These are phyloP conservation scores for Anthoceros angustus DNA, from an alignment of 225 moss, liverwort and hornwort genomes.

Conservation along the genomic window DNA sequence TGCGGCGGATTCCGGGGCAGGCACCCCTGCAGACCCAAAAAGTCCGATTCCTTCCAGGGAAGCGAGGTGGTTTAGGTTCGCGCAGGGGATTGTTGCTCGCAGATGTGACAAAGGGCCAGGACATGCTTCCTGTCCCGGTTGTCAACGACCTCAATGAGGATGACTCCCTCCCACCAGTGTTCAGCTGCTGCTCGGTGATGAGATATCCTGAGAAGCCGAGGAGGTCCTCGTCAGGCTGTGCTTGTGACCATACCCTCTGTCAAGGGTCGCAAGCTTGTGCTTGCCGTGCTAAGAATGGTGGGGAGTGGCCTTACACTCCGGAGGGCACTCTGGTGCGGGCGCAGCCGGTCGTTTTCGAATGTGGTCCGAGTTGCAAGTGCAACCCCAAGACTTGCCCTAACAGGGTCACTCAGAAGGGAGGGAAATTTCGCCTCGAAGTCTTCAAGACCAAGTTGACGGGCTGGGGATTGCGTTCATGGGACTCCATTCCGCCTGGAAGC, in stretches of 20 bases:
- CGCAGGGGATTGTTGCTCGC: conserved; percentile 6
- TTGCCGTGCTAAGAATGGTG: conserved; percentile 30
- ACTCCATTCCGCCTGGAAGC: conserved; percentile 62
- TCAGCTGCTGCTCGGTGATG: conserved; percentile 15
- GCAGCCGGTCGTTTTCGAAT: conserved; percentile 54
- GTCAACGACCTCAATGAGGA: neutral
- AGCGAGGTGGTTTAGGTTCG: conserved; percentile 18
- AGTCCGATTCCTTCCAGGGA: conserved; percentile 16
- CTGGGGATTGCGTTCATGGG: conserved; percentile 76
- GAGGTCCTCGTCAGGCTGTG: conserved; percentile 12
- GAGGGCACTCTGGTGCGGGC: conserved; percentile 53
- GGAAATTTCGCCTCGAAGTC: conserved; percentile 54
- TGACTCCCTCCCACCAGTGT: neutral
- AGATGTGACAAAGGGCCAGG: neutral
- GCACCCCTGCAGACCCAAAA: neutral
- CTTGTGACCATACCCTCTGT: conserved; percentile 31
- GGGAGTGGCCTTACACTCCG: conserved; percentile 44
- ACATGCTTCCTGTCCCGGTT: neutral
- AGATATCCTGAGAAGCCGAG: conserved; percentile 18
- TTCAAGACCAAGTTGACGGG: conserved; percentile 68
- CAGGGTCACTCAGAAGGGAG: conserved; percentile 55
- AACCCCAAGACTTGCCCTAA: conserved; percentile 29
- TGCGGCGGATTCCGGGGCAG: conserved; percentile 32
- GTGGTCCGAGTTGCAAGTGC: conserved; percentile 46
- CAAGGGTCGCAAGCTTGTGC: conserved; percentile 15